phyloP scores from a whole-genome alignment of 225 moss, liverwort and hornwort species.

The Rhytidiadelphus loreus region DNA sequence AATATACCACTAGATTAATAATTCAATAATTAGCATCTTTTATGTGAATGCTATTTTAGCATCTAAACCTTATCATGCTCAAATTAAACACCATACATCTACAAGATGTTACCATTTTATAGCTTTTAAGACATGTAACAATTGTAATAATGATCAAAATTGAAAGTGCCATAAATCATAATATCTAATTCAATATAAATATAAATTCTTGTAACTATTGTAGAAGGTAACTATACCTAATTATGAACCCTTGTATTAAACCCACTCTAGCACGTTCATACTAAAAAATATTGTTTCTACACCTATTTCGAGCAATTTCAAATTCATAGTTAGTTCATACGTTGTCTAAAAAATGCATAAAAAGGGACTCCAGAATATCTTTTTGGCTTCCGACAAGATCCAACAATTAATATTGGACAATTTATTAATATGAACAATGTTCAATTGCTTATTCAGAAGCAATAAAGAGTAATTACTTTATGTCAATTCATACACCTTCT shows the following conservation, averaged over 20 bases:
- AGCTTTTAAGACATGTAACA: neutral
- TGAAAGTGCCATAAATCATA: neutral
- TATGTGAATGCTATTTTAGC: neutral
- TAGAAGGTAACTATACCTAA: neutral
- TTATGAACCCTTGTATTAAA: neutral
- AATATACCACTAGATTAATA: neutral
- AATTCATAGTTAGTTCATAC: neutral
- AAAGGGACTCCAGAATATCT: accelerated
- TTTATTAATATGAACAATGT: neutral
- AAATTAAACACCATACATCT: neutral
- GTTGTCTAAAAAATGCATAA: too few relatives aligned
- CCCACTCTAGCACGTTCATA: neutral
- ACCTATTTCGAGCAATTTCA: neutral
- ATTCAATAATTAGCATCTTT: neutral
- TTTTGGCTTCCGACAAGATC: neutral
- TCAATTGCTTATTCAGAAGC: accelerated
- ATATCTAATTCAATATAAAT: neutral
- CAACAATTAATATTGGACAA: too few relatives aligned
- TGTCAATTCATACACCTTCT: too few relatives aligned
- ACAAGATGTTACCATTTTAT: neutral
- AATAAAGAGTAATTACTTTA: neutral
- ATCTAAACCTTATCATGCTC: neutral
- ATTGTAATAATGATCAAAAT: neutral
- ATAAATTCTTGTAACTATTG: accelerated
- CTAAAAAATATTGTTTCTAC: neutral